These are phyloP conservation scores for Magnaporthiopsis incrustans DNA, from an alignment of 2,329 filamentous ascomycete genomes.

Conservation along the genomic window DNA sequence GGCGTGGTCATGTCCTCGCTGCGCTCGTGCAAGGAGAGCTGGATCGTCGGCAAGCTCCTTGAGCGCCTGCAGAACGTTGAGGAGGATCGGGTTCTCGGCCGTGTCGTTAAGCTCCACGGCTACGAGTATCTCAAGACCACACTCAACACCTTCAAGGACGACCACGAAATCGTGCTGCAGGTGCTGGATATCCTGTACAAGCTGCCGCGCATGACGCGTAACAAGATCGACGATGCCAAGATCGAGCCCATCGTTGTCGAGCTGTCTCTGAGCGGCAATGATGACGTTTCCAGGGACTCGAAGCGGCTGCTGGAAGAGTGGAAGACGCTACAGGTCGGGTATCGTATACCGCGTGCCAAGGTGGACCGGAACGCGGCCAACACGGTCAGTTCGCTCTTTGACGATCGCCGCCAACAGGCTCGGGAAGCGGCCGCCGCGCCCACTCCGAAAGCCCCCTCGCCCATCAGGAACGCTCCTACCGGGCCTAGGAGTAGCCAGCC, in stretches of 20 bases:
- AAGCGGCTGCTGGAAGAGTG: conserved; percentile 70
- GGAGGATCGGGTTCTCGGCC: conserved; percentile 78
- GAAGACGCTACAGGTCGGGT: conserved; percentile 83
- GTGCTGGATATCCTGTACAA: conserved; percentile 82
- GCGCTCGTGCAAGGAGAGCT: conserved; percentile 98
- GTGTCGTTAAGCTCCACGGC: conserved; percentile 92
- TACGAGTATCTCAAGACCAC: conserved; percentile 91
- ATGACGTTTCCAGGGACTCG: conserved; percentile 66
- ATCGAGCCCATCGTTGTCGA: conserved; percentile 76
- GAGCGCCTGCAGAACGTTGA: conserved; percentile 79
- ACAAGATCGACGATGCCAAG: conserved; percentile 95
- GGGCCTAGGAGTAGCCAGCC: conserved; percentile 52
- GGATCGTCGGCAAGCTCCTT: conserved; percentile 94
- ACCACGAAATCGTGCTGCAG: conserved; percentile 82
- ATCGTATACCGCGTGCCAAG: conserved; percentile 88
- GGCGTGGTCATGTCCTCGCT: conserved; percentile 94
- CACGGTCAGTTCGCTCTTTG: conserved; percentile 48
- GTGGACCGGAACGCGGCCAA: conserved; percentile 57
- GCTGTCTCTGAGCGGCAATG: conserved; percentile 60
- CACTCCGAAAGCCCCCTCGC: conserved; percentile 32
- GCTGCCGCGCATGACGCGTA: conserved; percentile 83
- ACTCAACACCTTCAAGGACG: conserved; percentile 77
- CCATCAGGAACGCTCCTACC: conserved; percentile 43
- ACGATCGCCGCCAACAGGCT: conserved; percentile 56
- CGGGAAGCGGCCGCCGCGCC: conserved; percentile 21